Conservation (phyloP, 1,284 basidiomycete genomes). For the Phellinidium pouzarii region DNA sequence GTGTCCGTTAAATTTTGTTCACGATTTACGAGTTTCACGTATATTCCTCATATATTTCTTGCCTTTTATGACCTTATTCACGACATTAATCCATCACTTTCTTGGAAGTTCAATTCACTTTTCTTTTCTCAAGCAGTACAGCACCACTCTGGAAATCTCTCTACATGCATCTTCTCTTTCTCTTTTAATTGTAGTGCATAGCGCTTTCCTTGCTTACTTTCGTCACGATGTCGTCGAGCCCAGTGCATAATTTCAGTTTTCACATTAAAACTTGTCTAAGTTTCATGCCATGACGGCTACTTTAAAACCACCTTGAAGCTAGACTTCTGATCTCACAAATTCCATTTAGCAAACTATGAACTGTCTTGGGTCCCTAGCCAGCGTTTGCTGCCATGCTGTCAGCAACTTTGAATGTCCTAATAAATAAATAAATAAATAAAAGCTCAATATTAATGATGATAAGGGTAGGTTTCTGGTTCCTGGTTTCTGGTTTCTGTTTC, state of each 20-base stretch:
- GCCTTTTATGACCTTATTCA: not conserved
- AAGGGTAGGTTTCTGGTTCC: too few species aligned
- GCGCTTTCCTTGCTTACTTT: not conserved
- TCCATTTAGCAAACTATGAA: too few species aligned
- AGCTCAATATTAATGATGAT: too few species aligned
- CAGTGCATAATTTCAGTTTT: not conserved
- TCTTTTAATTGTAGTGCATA: not conserved
- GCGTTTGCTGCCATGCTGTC: too few species aligned
- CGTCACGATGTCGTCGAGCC: not conserved
- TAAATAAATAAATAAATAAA: too few species aligned
- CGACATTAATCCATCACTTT: not conserved
- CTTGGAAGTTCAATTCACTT: not conserved
- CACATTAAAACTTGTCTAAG: too few species aligned
- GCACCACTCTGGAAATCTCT: not conserved
- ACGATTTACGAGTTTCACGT: not conserved
- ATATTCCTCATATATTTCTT: not conserved
- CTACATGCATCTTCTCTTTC: not conserved
- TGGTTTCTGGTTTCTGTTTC: too few species aligned
- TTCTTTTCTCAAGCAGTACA: not conserved
- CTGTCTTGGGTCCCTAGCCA: too few species aligned
- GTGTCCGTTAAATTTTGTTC: not conserved
- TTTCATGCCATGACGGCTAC: too few species aligned
- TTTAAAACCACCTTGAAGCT: too few species aligned
- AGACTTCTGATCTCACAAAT: too few species aligned
- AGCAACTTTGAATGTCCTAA: too few species aligned